Conservation (phyloP, 768 basidiomycete species). For the Collybia sp. region DNA sequence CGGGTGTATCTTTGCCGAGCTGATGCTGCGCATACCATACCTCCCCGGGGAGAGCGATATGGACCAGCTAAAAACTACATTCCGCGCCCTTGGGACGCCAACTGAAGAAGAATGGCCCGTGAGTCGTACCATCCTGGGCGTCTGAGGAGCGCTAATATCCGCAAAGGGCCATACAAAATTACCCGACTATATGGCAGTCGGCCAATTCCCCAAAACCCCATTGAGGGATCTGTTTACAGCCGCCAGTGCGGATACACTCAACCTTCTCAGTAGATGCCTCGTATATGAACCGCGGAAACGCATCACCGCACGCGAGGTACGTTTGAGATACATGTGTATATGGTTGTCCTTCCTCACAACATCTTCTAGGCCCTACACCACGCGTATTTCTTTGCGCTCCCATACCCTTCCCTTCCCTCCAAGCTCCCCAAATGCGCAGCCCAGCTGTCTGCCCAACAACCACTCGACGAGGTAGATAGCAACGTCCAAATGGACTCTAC, state of each 20-base stretch:
- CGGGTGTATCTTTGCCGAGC: slow-evolving; percentile 95
- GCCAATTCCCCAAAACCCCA: slow-evolving; percentile 79
- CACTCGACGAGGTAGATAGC: slow-evolving; percentile 76
- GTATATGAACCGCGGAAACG: slow-evolving; percentile 84
- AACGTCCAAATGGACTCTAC: slow-evolving; percentile 52
- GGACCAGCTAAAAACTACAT: slow-evolving; percentile 94
- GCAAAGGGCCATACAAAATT: slow-evolving; percentile 82
- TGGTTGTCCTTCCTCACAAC: slow-evolving; percentile 1
- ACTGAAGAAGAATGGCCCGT: slow-evolving; percentile 98
- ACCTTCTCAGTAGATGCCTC: slow-evolving; percentile 75
- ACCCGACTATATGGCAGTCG: slow-evolving; percentile 84
- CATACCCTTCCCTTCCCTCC: slow-evolving; percentile 83
- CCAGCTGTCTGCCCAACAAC: slow-evolving; percentile 36
- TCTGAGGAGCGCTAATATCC: neutral
- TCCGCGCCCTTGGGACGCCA: slow-evolving; percentile 92
- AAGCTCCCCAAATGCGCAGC: slow-evolving; percentile 76
- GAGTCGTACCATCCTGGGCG: slow-evolving; percentile 19
- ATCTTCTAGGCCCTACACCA: slow-evolving; percentile 71
- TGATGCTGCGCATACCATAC: slow-evolving; percentile 95
- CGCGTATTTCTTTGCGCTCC: slow-evolving; percentile 81
- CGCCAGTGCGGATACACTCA: slow-evolving; percentile 80
- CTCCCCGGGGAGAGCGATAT: slow-evolving; percentile 94
- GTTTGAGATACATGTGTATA: slow-evolving; percentile 15
- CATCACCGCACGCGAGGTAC: slow-evolving; percentile 73
- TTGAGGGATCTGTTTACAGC: slow-evolving; percentile 89